These are phyloP conservation scores for Pseudocercospora ulei DNA, from an alignment of 2,329 filamentous ascomycete species.

Conservation along the genomic window DNA sequence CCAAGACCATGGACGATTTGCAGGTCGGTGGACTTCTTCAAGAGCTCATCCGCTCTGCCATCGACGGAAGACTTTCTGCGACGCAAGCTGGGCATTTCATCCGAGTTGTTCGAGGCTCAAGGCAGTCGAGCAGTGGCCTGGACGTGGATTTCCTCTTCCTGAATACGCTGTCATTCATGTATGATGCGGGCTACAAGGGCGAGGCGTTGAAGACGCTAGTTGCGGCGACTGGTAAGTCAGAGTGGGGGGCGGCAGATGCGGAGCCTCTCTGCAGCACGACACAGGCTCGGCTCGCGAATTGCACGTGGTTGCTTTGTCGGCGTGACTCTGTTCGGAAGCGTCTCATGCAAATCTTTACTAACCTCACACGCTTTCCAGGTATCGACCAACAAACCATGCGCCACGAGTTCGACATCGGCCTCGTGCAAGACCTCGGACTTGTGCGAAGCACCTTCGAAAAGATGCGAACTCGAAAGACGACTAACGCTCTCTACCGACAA, in stretches of 20 bases:
- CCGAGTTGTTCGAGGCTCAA: constrained; percentile 59
- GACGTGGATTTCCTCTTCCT: constrained; percentile 57
- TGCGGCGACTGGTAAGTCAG: constrained; percentile 54
- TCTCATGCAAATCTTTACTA: too few species aligned
- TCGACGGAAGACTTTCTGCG: constrained; percentile 59
- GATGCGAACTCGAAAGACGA: constrained; percentile 78
- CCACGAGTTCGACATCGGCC: constrained; percentile 66
- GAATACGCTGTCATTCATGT: constrained; percentile 69
- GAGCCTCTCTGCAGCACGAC: too few species aligned
- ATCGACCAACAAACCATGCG: constrained; percentile 66
- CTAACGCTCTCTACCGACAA: constrained; percentile 86
- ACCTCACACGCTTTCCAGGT: too few species aligned
- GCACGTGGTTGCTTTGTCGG: too few species aligned
- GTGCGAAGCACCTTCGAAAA: constrained; percentile 76
- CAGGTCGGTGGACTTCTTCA: constrained; percentile 67
- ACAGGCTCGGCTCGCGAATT: too few species aligned
- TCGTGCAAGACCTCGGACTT: constrained; percentile 66
- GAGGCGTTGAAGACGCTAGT: constrained; percentile 57
- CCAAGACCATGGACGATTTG: constrained; percentile 55
- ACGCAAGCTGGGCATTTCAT: constrained; percentile 61
- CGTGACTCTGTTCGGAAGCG: too few species aligned
- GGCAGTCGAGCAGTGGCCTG: constrained; percentile 41
- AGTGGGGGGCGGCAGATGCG: too few species aligned
- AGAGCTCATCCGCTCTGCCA: constrained; percentile 67
- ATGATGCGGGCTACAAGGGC: constrained; percentile 57